Conservation (phyloP, 345 rosid species). For the Punica granatum region DNA sequence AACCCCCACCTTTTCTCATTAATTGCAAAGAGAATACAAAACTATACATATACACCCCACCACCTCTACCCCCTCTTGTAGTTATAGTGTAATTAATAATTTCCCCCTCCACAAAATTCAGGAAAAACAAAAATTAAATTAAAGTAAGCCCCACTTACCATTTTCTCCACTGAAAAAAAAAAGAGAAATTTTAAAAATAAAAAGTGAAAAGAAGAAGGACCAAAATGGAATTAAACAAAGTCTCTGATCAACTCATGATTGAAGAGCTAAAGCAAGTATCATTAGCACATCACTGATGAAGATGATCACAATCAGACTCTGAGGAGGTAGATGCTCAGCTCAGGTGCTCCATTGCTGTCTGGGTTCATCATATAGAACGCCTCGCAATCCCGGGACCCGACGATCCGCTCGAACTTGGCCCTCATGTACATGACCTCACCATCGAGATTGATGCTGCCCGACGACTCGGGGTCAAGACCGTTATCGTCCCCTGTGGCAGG, state of each 20-base stretch:
- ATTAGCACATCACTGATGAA: constrained; percentile 6
- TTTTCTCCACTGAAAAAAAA: constrained; percentile 11
- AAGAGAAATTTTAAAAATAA: neutral
- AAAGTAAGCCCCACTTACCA: constrained; percentile 21
- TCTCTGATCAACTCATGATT: constrained; percentile 11
- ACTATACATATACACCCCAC: constrained; percentile 42
- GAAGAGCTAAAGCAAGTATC: constrained; percentile 19
- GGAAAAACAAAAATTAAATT: constrained; percentile 21
- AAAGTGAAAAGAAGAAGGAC: constrained; percentile 5
- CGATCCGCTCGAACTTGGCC: constrained; percentile 87
- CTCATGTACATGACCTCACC: constrained; percentile 78
- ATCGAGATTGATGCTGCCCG: constrained; percentile 12
- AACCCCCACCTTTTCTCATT: constrained; percentile 21
- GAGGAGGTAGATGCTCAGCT: constrained; percentile 87
- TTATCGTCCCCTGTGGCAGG: constrained; percentile 27
- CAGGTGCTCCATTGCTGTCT: constrained; percentile 93
- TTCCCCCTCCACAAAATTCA: constrained; percentile 32
- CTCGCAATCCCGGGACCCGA: constrained; percentile 95
- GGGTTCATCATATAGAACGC: constrained; percentile 99
- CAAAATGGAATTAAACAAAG: constrained; percentile 10
- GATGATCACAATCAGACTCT: constrained; percentile 35
- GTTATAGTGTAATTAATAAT: constrained; percentile 18
- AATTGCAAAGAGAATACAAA: constrained; percentile 14
- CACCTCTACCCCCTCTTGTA: constrained; percentile 13
- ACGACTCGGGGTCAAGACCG: constrained; percentile 13